These are phyloP conservation scores for Fusarium verticillioides DNA, from an alignment of 2,329 filamentous ascomycete genomes.

Conservation along the genomic window DNA sequence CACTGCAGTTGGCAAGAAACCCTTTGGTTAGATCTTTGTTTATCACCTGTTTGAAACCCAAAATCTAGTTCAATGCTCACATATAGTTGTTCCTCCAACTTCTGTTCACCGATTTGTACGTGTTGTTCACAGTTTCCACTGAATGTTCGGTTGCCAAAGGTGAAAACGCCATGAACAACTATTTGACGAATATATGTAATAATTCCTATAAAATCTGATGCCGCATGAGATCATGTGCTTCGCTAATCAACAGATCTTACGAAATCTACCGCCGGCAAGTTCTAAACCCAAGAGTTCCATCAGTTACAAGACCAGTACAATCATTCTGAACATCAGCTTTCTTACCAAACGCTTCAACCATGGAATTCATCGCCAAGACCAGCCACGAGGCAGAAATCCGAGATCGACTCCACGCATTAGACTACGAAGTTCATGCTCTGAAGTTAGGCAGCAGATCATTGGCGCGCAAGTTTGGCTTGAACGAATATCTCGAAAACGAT, in stretches of 20 bases:
- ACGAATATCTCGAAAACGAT: background rate
- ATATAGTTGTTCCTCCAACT: fast-evolving
- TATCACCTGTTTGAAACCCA: fast-evolving
- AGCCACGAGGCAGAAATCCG: background rate
- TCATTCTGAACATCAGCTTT: too few relatives aligned
- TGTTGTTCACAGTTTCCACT: fast-evolving
- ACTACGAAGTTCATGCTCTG: background rate
- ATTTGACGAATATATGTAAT: too few relatives aligned
- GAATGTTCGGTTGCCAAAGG: background rate
- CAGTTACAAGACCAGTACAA: too few relatives aligned
- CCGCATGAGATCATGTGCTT: too few relatives aligned
- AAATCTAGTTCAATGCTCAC: background rate
- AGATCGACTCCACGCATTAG: background rate
- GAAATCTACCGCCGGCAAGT: too few relatives aligned
- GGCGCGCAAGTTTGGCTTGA: background rate
- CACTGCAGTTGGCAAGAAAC: background rate
- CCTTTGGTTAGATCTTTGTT: fast-evolving
- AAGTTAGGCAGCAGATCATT: background rate
- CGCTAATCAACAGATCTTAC: too few relatives aligned
- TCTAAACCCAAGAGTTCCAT: too few relatives aligned
- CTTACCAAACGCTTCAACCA: too few relatives aligned
- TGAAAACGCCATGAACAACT: too few relatives aligned
- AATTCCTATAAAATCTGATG: too few relatives aligned
- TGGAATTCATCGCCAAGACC: too few relatives aligned
- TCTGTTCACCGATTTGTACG: fast-evolving